A percentile compares a stretch with the other conserved stretches of the same genome.
Conservation (phyloP, 1,284 basidiomycete species). For the Entoloma clypeatum region DNA sequence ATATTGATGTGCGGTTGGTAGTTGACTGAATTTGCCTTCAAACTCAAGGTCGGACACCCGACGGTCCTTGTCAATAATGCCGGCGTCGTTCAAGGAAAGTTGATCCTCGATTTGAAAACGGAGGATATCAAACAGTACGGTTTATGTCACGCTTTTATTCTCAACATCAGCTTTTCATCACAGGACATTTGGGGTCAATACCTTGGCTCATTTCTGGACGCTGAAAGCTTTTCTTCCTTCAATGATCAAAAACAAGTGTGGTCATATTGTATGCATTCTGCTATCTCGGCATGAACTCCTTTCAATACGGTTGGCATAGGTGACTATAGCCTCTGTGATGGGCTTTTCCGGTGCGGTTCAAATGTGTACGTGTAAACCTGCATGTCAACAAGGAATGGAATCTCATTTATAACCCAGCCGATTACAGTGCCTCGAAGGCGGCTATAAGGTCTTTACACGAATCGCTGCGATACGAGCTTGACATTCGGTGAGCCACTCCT, state of each 20-base stretch:
- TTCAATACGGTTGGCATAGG: conserved; percentile 35
- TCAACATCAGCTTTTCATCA: conserved; percentile 1
- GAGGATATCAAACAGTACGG: conserved; percentile 79
- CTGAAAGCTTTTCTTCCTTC: conserved; percentile 91
- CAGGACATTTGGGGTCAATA: conserved; percentile 90
- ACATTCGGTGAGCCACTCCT: conserved; percentile 49
- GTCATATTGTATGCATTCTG: conserved; percentile 70
- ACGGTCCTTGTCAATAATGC: conserved; percentile 95
- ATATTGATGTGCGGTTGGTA: neutral
- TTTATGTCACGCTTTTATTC: conserved; percentile 1
- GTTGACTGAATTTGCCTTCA: conserved; percentile 4
- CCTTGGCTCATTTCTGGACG: conserved; percentile 86
- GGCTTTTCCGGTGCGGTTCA: conserved; percentile 74
- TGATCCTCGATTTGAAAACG: conserved; percentile 73
- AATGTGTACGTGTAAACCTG: conserved; percentile 58
- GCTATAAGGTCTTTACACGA: conserved; percentile 75
- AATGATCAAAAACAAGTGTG: conserved; percentile 74
- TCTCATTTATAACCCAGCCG: conserved; percentile 46
- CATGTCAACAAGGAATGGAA: conserved; percentile 9
- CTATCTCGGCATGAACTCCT: conserved; percentile 7
- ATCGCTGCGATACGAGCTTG: conserved; percentile 80
- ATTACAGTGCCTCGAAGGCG: conserved; percentile 88
- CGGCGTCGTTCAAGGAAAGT: conserved; percentile 89
- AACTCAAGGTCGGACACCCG: conserved; percentile 81
- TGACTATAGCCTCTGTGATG: conserved; percentile 80